These are phyloP conservation scores for Aspergillus brasiliensis DNA, from an alignment of 2,329 filamentous ascomycete genomes.

Conservation along the genomic window DNA sequence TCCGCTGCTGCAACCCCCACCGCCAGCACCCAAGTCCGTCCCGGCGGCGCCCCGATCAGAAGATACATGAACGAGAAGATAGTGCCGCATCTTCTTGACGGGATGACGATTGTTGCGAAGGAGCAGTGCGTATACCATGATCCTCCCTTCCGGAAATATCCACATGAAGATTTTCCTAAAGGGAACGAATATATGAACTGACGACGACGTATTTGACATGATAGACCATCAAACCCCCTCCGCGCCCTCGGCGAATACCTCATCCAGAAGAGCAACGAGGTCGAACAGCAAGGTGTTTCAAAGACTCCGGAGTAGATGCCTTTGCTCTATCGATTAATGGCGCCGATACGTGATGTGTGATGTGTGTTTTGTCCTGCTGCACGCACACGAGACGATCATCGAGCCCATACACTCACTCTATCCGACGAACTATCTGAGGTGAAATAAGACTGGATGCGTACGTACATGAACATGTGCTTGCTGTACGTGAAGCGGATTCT, in stretches of 20 bases:
- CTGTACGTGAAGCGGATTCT: too few relatives aligned
- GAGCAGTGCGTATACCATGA: conserved; percentile 61
- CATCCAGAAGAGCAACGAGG: conserved; percentile 66
- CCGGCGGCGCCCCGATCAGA: conserved; percentile 69
- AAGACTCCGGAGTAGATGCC: conserved; percentile 29
- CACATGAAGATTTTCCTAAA: neutral
- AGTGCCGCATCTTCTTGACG: conserved; percentile 68
- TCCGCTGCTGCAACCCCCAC: conserved; percentile 49
- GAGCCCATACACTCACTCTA: too few relatives aligned
- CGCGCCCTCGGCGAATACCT: conserved; percentile 71
- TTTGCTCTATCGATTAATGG: neutral
- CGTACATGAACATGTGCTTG: too few relatives aligned
- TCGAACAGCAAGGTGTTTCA: conserved; percentile 50
- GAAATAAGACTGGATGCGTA: too few relatives aligned
- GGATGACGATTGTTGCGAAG: conserved; percentile 71
- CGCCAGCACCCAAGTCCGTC: conserved; percentile 51
- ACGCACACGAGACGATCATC: too few relatives aligned
- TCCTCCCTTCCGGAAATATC: neutral
- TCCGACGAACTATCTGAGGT: too few relatives aligned
- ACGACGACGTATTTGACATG: neutral
- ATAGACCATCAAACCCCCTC: conserved; percentile 67
- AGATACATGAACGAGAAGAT: conserved; percentile 73
- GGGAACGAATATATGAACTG: neutral
- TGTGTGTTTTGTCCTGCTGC: neutral
- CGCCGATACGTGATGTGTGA: neutral